Conservation (phyloP, 768 basidiomycete genomes). For the Trametes elegans region DNA sequence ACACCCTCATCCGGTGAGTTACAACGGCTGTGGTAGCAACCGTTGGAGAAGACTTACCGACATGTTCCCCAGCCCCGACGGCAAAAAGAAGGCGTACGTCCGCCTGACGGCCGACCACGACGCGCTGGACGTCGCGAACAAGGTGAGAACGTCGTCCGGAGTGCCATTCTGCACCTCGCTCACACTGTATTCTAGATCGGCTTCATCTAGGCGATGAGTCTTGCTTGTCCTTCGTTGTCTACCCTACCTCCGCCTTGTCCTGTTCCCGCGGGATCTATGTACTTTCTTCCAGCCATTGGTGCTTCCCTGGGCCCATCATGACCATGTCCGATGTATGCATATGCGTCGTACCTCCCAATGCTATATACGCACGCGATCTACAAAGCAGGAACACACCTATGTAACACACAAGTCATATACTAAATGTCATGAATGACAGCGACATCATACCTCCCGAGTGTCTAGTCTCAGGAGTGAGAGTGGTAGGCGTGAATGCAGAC, state of each 20-base stretch:
- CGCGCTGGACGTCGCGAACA: conserved; percentile 96
- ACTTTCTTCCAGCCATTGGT: conserved; percentile 20
- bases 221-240: conserved; percentile 12
- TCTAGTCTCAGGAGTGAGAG: no score
- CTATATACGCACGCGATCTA: conserved; percentile 11
- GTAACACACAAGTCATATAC: background rate
- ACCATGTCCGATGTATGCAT: conserved; percentile 21
- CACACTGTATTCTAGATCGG: conserved; percentile 59
- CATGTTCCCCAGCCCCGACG: conserved; percentile 69
- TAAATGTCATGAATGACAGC: background rate
- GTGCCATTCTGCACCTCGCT: background rate
- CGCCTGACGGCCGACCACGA: conserved; percentile 94
- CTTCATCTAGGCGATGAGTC: conserved; percentile 66
- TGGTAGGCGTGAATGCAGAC: no score
- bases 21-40: background rate
- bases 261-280: conserved; percentile 19
- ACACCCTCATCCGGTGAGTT: conserved; percentile 93
- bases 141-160: conserved; percentile 47
- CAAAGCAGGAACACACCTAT: background rate
- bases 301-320: conserved; percentile 15
- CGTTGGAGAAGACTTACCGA: background rate
- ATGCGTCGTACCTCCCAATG: conserved; percentile 16
- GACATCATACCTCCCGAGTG: no score
- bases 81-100: conserved; percentile 99
- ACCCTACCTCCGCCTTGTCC: conserved; percentile 13